These are phyloP conservation scores for Ustilago loliicola DNA, from an alignment of 1,284 basidiomycete species.

Conservation along the genomic window DNA sequence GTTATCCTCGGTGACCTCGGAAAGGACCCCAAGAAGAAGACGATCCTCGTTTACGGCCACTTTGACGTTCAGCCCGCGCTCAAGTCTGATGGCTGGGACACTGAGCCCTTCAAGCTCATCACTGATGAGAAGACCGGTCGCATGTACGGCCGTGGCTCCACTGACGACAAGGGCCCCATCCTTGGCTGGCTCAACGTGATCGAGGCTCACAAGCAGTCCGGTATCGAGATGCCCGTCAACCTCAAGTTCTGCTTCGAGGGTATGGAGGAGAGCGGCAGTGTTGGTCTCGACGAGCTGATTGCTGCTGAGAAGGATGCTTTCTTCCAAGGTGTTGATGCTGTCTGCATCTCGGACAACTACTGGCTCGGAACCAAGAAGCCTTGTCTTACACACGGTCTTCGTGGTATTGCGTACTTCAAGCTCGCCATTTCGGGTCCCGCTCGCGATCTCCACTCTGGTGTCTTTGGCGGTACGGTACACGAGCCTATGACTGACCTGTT, in stretches of 20 bases:
- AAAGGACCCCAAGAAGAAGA: conserved; percentile 86
- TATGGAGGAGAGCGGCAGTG: conserved; percentile 97
- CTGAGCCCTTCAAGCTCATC: conserved; percentile 88
- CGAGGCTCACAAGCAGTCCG: conserved; percentile 83
- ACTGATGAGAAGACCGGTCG: conserved; percentile 78
- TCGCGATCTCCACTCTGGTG: conserved; percentile 88
- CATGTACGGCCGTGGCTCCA: conserved; percentile 82
- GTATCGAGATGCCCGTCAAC: conserved; percentile 88
- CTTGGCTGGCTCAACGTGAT: conserved; percentile 95
- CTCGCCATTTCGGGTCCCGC: conserved; percentile 85
- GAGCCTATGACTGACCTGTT: conserved; percentile 78
- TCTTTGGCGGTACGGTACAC: conserved; percentile 71
- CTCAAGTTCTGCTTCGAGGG: conserved; percentile 93
- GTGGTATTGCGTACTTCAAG: conserved; percentile 91
- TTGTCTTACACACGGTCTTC: conserved; percentile 72
- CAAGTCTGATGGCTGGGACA: conserved; percentile 83
- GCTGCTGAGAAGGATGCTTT: conserved; percentile 82
- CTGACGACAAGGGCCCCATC: conserved; percentile 69
- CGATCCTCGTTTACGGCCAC: conserved; percentile 85
- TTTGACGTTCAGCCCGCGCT: conserved; percentile 73
- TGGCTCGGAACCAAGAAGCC: conserved; percentile 71
- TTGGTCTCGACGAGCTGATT: conserved; percentile 92
- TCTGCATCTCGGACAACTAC: conserved; percentile 81
- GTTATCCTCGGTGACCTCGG: conserved; percentile 83
- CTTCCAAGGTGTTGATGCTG: conserved; percentile 91